Evolutionary conservation across 2,329 filamentous ascomycete genomes (phyloP), one percentile per base, ranked within the genome.

Genomic region (Talaromyces sp.): DNA sequence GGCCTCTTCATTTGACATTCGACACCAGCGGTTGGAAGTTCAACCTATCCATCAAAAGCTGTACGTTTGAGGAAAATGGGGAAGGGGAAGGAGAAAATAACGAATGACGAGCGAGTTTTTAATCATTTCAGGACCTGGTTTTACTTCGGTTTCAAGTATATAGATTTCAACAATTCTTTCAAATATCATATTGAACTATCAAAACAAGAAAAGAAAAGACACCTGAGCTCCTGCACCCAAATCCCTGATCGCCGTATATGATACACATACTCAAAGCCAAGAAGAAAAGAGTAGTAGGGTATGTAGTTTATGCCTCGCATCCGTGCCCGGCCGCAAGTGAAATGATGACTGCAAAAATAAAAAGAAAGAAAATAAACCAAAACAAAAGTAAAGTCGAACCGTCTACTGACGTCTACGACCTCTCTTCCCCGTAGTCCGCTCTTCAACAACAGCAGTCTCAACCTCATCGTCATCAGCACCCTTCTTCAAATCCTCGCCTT

Each of bases 381-480:
- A 21, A 28, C 6, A 23, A 18, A 44, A 35, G 12, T 18, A 14
- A 25, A 58, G 23, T 23, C 9, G 35, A 55, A 16, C 12, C 18
- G 37, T 42, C 33, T 60, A 63, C 44, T 60, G 58, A n/a, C 62
- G 62, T 65, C 77, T 74, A 39, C 75, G 72, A 52, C 76, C 76
- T 60, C 75, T 70, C 68, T 77, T 78, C 54, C 71, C 75, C 23
- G 73, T 75, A 28, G 75, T 71, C 42, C 76, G 72, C 55, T 70
- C 73, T 56, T 78, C 77, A 60, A 78, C 74, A 37, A 75, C 75
- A 73, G 28, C 25, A 46, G 78, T 78, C 63, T 85, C 84, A 35
- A 84, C 83, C 65, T 88, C 86, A 67, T 88, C 86, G 62, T 82
- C 80, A 62, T 85, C 83, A 42, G 83, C 83, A 0, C 86, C 86